A percentile compares a stretch with the other conserved stretches of the same genome.
phyloP scores from a whole-genome alignment of 768 basidiomycete species.

The Lentinus tigrinus region DNA sequence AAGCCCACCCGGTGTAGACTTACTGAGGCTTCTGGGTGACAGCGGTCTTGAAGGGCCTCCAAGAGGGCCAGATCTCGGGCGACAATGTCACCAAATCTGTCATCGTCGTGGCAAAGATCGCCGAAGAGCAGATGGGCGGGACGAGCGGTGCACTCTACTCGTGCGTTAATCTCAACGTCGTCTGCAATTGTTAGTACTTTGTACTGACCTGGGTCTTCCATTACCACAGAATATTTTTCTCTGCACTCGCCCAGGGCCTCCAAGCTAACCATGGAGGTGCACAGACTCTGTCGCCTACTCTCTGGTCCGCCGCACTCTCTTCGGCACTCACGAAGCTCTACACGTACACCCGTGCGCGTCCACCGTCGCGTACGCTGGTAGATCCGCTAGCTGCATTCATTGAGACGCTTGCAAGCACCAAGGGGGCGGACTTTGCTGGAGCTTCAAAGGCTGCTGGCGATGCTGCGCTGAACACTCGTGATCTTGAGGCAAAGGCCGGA shows the following conservation, averaged over 20 bases:
- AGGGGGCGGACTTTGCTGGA: conserved; percentile 36
- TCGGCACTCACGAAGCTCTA: conserved; percentile 63
- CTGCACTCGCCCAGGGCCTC: conserved; percentile 76
- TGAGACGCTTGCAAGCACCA: conserved; percentile 37
- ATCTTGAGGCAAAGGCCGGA: conserved; percentile 82
- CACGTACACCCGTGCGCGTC: conserved; percentile 85
- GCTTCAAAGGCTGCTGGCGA: conserved; percentile 61
- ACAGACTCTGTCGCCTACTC: conserved; percentile 42
- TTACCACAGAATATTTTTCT: conserved; percentile 81
- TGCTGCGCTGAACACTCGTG: conserved; percentile 73
- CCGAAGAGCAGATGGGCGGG: conserved; percentile 87
- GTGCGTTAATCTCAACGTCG: conserved; percentile 42
- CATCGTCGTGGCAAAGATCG: conserved; percentile 67
- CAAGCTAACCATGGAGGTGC: conserved; percentile 36
- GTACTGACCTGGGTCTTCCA: background rate
- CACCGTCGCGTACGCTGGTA: conserved; percentile 89
- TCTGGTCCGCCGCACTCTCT: conserved; percentile 62
- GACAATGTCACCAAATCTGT: conserved; percentile 63
- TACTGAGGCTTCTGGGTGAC: background rate
- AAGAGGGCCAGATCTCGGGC: conserved; percentile 56
- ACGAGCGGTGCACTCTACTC: conserved; percentile 91
- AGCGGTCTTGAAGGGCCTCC: conserved; percentile 64
- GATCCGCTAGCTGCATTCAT: conserved; percentile 87
- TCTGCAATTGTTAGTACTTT: background rate
- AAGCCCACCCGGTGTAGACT: background rate